Percentiles rank a stretch among this genome's conserved stretches.
Conservation (phyloP, 768 basidiomycete genomes). For the Macrolepiota albuminosa region DNA sequence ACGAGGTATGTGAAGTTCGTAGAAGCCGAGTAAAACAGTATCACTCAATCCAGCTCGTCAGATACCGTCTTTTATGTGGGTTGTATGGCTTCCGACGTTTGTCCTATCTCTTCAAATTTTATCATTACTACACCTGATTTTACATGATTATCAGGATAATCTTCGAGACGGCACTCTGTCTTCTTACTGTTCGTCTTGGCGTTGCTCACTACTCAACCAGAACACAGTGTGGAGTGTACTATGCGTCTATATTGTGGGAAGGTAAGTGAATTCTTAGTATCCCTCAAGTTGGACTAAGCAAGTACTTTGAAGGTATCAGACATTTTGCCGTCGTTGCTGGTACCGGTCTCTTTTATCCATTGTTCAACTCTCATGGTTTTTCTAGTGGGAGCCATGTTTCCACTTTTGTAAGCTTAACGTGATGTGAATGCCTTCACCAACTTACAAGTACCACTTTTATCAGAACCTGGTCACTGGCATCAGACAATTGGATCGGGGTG, state of each 20-base stretch:
- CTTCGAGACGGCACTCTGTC: slow-evolving; percentile 6
- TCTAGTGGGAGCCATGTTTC: slow-evolving; percentile 5
- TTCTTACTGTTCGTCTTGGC: slow-evolving; percentile 1
- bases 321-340: slow-evolving; percentile 10
- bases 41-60: neutral
- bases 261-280: neutral
- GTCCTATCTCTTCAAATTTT: neutral
- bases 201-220: neutral
- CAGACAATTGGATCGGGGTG: neutral
- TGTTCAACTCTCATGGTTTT: neutral
- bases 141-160: slow-evolving; percentile 3
- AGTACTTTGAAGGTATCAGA: neutral
- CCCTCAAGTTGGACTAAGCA: neutral
- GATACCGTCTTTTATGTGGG: slow-evolving; percentile 10
- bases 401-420: slow-evolving; percentile 2
- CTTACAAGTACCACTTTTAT: neutral
- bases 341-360: neutral
- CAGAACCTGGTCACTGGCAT: slow-evolving; percentile 6
- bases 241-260: slow-evolving; percentile 9
- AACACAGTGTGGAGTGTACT: neutral
- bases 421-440: neutral
- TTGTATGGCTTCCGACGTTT: slow-evolving; percentile 12
- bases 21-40: neutral
- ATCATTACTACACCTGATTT: neutral
- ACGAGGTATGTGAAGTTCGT: neutral